phyloP scores from a whole-genome alignment of 352 stramenopile genomes.

The Pythium apleroticum region DNA sequence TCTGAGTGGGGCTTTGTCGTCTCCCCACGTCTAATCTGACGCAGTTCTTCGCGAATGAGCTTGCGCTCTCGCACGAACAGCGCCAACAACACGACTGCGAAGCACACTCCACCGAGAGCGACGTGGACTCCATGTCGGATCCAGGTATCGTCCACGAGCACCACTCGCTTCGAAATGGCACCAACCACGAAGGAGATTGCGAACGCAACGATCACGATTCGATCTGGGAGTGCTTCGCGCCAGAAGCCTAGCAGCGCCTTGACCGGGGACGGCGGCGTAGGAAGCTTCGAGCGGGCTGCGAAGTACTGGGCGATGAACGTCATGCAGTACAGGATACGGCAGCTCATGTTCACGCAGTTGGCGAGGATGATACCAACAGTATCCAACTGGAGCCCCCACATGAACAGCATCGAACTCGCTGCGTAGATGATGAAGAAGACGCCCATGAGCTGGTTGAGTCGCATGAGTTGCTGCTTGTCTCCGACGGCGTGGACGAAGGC shows the following conservation, averaged over 20 bases:
- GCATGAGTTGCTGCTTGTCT: slow-evolving; percentile 65
- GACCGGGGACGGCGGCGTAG: not conserved
- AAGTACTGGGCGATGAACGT: slow-evolving; percentile 70
- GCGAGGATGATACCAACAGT: slow-evolving; percentile 79
- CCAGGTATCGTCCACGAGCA: slow-evolving; percentile 42
- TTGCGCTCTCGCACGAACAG: slow-evolving; percentile 55
- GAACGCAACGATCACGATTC: slow-evolving; percentile 50
- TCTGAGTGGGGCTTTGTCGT: slow-evolving; percentile 16
- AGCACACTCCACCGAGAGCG: slow-evolving; percentile 45
- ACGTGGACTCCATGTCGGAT: slow-evolving; percentile 45
- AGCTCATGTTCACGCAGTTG: slow-evolving; percentile 88
- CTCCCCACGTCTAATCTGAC: slow-evolving; percentile 11
- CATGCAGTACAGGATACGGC: slow-evolving; percentile 82
- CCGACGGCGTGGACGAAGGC: slow-evolving; percentile 93
- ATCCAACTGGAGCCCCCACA: slow-evolving; percentile 54
- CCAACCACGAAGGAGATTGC: slow-evolving; percentile 40
- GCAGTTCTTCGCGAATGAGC: slow-evolving; percentile 33
- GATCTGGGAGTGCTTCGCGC: slow-evolving; percentile 48
- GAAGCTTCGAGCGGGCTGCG: not conserved
- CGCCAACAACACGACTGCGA: slow-evolving; percentile 34
- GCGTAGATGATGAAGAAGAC: slow-evolving; percentile 83
- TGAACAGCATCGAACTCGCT: slow-evolving; percentile 59
- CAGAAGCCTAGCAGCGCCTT: slow-evolving; percentile 40
- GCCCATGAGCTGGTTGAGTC: slow-evolving; percentile 78
- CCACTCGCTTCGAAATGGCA: slow-evolving; percentile 35